Percentiles rank a stretch among this genome's conserved stretches.
phyloP scores from a whole-genome alignment of 106 monocot species.

The Dioscorea alata region DNA sequence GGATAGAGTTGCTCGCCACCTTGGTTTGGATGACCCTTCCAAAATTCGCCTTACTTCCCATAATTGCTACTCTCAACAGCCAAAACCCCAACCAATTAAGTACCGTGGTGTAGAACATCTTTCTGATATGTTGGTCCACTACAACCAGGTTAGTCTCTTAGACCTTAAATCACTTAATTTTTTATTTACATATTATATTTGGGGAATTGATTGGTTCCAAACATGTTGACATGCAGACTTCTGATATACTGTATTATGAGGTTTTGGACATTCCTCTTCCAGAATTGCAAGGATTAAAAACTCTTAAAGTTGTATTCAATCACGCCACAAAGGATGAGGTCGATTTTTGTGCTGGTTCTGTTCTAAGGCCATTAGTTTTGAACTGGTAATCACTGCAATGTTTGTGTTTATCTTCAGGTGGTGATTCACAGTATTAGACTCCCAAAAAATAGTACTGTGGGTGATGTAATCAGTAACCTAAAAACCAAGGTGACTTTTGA shows the following conservation, averaged over 20 bases:
- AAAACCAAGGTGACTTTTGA: constrained; percentile 66
- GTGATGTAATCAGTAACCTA: constrained; percentile 82
- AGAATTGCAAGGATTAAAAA: constrained; percentile 89
- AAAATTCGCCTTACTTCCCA: constrained; percentile 96
- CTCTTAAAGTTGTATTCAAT: constrained; percentile 97
- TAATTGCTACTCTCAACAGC: constrained; percentile 98
- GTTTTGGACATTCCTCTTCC: constrained; percentile 95
- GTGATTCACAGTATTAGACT: constrained; percentile 83
- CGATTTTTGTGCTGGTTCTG: neutral
- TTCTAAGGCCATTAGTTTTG: too few species aligned
- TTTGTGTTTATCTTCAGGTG: constrained; percentile 39
- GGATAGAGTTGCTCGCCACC: constrained; percentile 69
- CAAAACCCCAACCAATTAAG: constrained; percentile 94
- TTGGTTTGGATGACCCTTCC: constrained; percentile 89
- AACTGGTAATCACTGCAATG: too few species aligned
- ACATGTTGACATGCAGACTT: constrained; percentile 43
- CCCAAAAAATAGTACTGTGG: constrained; percentile 91
- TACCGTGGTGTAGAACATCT: constrained; percentile 94
- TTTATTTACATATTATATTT: too few species aligned
- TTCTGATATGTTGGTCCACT: constrained; percentile 88
- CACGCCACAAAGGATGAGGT: constrained; percentile 95
- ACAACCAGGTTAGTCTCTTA: constrained; percentile 64
- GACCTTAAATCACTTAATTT: too few species aligned
- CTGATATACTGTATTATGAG: constrained; percentile 97
- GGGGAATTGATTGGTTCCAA: too few species aligned